Evolutionary conservation across 768 basidiomycete species (phyloP).

Genomic region (Cubamyces sp.): DNA sequence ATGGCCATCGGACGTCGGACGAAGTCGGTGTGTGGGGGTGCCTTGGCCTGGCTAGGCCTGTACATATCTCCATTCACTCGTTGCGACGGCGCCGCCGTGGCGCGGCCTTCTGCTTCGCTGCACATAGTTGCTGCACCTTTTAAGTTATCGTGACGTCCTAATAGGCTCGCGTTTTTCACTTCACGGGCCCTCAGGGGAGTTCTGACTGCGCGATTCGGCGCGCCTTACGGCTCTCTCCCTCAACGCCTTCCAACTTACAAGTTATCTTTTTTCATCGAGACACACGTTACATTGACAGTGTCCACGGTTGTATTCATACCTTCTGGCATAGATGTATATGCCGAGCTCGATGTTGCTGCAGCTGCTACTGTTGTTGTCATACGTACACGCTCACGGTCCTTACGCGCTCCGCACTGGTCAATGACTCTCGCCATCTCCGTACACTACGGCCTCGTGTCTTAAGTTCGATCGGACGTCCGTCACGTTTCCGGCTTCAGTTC

Average conservation of each 20-base stretch:
- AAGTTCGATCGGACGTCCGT: too few species aligned
- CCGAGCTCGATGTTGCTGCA: background rate
- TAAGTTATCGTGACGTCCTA: constrained; percentile 27
- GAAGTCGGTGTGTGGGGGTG: too few species aligned
- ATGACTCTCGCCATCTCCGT: background rate
- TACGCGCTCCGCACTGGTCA: background rate
- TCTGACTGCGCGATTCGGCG: background rate
- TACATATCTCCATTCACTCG: constrained; percentile 13
- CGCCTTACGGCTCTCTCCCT: background rate
- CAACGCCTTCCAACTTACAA: background rate
- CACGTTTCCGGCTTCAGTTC: too few species aligned
- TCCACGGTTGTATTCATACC: background rate
- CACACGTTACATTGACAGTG: background rate
- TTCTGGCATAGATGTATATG: background rate
- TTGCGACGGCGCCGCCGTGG: background rate
- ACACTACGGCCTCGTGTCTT: background rate
- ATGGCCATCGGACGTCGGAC: too few species aligned
- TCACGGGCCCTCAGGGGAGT: background rate
- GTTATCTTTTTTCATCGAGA: background rate
- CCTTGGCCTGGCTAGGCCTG: background rate
- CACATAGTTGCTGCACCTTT: constrained; percentile 21
- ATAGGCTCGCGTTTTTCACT: constrained; percentile 19
- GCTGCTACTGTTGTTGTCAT: too few species aligned
- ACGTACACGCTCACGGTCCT: background rate
- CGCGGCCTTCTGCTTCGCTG: constrained; percentile 22